Percentiles rank a stretch among this genome's conserved stretches.
Evolutionary conservation across 208 protist genomes (phyloP).

Genomic region (Trypanosoma conorhini): DNA sequence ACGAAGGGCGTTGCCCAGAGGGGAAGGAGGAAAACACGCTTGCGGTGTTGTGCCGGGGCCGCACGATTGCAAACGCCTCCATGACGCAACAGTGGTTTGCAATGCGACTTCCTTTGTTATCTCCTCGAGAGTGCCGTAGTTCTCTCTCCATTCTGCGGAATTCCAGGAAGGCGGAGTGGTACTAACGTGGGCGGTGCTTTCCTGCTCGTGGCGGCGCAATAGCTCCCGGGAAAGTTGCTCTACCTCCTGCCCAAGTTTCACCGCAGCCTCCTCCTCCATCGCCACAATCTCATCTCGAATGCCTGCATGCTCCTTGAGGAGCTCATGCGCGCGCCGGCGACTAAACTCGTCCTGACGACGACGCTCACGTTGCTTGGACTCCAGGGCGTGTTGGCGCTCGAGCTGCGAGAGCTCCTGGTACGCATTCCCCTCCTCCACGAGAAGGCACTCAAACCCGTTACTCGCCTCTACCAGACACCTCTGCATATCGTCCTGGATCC

Average conservation of each 20-base stretch:
- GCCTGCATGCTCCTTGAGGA: constrained; percentile 10
- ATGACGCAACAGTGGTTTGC: background rate
- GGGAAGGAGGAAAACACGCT: background rate
- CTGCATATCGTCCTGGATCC: constrained; percentile 7
- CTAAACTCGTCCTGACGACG: background rate
- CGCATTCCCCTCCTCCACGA: constrained; percentile 5
- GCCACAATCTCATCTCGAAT: constrained; percentile 13
- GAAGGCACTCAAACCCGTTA: background rate
- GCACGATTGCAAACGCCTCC: background rate
- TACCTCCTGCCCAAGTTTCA: constrained; percentile 1
- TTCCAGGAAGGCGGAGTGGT: background rate
- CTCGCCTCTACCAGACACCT: constrained; percentile 2
- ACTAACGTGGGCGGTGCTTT: background rate
- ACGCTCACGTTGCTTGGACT: background rate
- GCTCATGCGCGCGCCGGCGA: background rate
- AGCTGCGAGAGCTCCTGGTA: constrained; percentile 6
- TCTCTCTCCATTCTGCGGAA: background rate
- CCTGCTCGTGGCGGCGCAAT: background rate
- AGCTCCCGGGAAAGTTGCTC: background rate
- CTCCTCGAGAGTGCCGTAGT: background rate
- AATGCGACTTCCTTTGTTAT: background rate
- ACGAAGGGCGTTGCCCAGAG: background rate
- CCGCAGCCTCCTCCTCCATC: constrained; percentile 4
- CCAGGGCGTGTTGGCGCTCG: background rate
- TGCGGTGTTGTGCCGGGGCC: background rate